phyloP scores from a whole-genome alignment of 179 eudicot species.

The Nepenthes alata region DNA sequence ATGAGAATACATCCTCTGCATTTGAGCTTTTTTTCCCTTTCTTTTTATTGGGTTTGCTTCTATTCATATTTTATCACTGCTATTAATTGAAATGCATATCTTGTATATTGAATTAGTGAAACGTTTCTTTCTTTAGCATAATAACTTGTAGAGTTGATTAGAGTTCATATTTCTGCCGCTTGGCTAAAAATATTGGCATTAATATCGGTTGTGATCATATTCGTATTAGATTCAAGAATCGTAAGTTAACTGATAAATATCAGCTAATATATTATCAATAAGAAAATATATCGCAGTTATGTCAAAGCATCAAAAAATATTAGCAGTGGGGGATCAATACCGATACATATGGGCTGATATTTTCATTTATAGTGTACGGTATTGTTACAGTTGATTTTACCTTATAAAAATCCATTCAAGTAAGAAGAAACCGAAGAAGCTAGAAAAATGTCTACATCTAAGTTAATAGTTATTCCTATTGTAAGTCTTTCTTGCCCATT shows the following conservation, averaged over 20 bases:
- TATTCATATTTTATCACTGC: neutral
- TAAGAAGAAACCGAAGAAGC: neutral
- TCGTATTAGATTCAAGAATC: no score
- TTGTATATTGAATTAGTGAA: constrained; percentile 1
- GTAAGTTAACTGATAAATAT: no score
- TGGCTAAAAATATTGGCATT: no score
- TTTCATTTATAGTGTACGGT: neutral
- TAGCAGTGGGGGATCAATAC: no score
- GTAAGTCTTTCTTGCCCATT: neutral
- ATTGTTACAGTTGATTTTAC: neutral
- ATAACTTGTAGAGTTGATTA: constrained; percentile 3
- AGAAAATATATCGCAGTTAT: no score
- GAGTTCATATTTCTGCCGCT: neutral
- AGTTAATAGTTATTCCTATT: neutral
- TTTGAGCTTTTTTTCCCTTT: constrained; percentile 5
- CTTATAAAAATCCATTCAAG: neutral
- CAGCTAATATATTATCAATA: no score
- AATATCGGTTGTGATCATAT: no score
- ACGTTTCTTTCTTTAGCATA: constrained; percentile 2
- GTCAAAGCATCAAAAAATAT: no score
- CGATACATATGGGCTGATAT: no score
- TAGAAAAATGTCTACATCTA: neutral
- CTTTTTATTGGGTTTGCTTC: neutral
- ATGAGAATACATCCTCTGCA: constrained; percentile 11
- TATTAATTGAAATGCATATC: neutral